Evolutionary conservation across 2,329 filamentous ascomycete species (phyloP).

Genomic region (Neonectria hederae): DNA sequence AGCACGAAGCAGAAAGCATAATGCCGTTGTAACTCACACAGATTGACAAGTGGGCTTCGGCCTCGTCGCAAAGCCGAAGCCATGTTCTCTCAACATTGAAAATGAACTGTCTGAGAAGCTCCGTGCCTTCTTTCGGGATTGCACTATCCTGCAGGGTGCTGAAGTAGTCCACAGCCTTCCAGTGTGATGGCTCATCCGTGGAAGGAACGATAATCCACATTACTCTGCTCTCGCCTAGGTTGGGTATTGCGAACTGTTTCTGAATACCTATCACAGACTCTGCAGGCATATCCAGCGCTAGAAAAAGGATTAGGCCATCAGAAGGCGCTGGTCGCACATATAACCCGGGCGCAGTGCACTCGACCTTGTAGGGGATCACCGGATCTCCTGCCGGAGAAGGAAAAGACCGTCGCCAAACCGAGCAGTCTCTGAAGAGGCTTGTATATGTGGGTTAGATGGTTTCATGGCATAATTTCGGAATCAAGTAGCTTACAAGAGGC

Average conservation of each 20-base stretch:
- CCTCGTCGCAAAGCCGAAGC: background rate
- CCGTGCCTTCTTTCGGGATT: background rate
- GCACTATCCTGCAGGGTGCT: background rate
- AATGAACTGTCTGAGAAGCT: background rate
- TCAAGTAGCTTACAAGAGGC: background rate
- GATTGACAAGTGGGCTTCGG: background rate
- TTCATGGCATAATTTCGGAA: background rate
- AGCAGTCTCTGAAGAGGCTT: background rate
- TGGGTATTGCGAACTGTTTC: background rate
- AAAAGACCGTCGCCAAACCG: background rate
- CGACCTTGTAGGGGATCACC: background rate
- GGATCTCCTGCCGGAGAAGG: background rate
- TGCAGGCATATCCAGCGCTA: background rate
- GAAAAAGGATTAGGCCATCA: background rate
- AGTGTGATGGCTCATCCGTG: too few species aligned
- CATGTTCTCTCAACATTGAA: background rate
- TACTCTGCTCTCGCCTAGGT: background rate
- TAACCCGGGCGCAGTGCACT: background rate
- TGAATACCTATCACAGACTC: background rate
- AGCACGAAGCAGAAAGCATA: too few species aligned
- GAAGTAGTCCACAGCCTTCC: background rate
- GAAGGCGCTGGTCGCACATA: background rate
- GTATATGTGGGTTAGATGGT: background rate
- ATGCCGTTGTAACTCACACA: background rate
- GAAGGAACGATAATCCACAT: background rate